Evolutionary conservation across 2,329 filamentous ascomycete species (phyloP).

Genomic region (Cladosporium colombiae): DNA sequence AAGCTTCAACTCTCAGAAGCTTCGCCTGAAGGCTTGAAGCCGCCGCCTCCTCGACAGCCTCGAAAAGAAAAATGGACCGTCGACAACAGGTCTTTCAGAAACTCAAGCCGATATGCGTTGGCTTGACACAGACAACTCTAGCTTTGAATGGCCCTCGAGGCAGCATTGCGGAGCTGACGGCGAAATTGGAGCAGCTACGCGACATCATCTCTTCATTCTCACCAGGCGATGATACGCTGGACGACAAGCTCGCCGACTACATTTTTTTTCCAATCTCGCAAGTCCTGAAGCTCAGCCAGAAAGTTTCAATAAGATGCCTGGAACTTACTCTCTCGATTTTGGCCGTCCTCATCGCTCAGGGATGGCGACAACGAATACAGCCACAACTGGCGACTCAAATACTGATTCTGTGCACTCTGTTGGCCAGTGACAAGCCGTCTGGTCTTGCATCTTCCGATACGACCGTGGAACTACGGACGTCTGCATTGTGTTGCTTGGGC

Average conservation of each 20-base stretch:
- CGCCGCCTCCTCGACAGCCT: neutral
- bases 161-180: conserved; percentile 49
- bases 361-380: conserved; percentile 74
- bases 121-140: conserved; percentile 57
- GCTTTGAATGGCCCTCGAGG: conserved; percentile 50
- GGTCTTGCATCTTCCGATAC: conserved; percentile 53
- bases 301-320: conserved; percentile 68
- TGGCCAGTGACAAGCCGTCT: conserved; percentile 72
- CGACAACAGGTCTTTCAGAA: conserved; percentile 47
- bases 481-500: conserved; percentile 69
- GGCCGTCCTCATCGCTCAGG: conserved; percentile 69
- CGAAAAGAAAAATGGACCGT: conserved; percentile 21
- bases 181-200: conserved; percentile 50
- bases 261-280: conserved; percentile 90
- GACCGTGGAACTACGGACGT: conserved; percentile 73
- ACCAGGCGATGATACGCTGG: conserved; percentile 51
- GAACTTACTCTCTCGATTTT: conserved; percentile 78
- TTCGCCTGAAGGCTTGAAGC: neutral
- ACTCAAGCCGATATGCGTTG: conserved; percentile 61
- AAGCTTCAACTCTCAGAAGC: neutral
- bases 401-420: conserved; percentile 78
- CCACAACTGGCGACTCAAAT: conserved; percentile 78
- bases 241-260: conserved; percentile 88
- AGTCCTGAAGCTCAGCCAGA: conserved; percentile 74
- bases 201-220: conserved; percentile 40